These are phyloP conservation scores for Teratosphaeria epicoccoides DNA, from an alignment of 2,329 filamentous ascomycete species.

Conservation along the genomic window DNA sequence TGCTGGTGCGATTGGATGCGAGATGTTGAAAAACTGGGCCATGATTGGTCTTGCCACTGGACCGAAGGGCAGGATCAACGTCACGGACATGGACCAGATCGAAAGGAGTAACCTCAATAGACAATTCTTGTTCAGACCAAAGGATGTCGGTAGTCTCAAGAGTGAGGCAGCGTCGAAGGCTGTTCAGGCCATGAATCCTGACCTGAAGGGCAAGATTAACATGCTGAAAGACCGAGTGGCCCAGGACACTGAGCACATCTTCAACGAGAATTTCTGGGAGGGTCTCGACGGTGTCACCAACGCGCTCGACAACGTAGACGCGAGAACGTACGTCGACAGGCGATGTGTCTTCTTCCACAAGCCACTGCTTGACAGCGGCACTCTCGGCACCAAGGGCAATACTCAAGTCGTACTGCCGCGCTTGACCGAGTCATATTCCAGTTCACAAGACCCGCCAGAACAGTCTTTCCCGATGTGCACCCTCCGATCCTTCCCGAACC, in stretches of 20 bases:
- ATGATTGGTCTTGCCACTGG: conserved; percentile 93
- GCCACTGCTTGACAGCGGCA: conserved; percentile 89
- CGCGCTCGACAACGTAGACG: conserved; percentile 93
- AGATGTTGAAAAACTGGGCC: conserved; percentile 99
- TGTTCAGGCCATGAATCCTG: conserved; percentile 93
- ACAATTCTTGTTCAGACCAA: conserved; percentile 88
- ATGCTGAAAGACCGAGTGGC: conserved; percentile 84
- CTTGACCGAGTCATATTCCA: conserved; percentile 93
- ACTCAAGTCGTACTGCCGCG: conserved; percentile 88
- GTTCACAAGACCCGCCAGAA: conserved; percentile 92
- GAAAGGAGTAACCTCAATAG: conserved; percentile 98
- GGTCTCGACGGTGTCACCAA: conserved; percentile 86
- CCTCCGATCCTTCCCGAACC: conserved; percentile 91
- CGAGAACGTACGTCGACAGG: conserved; percentile 88
- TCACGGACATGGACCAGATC: conserved; percentile 97
- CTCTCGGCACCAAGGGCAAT: conserved; percentile 97
- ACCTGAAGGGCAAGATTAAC: conserved; percentile 74
- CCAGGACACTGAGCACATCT: conserved; percentile 82
- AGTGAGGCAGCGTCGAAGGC: conserved; percentile 84
- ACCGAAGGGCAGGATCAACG: conserved; percentile 74
- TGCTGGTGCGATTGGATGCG: conserved; percentile 92
- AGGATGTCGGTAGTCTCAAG: conserved; percentile 93
- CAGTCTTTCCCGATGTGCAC: conserved; percentile 99
- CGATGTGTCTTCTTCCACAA: conserved; percentile 98
- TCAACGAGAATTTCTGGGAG: conserved; percentile 89